Evolutionary conservation across 208 protist species (phyloP).

Genomic region (Acanthamoeba triangularis): DNA sequence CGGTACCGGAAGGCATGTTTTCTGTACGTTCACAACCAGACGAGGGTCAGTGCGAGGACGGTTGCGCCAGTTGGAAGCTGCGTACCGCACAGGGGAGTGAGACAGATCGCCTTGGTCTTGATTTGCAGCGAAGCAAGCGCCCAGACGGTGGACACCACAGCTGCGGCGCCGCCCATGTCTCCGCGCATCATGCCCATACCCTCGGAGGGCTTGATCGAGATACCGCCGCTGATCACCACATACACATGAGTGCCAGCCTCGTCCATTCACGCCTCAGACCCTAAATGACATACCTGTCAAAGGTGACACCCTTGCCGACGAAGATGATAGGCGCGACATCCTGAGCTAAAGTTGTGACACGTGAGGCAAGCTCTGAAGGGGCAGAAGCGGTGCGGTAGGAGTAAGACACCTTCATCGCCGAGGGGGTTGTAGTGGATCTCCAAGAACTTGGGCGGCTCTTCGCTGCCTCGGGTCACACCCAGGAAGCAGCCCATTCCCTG

Average conservation of each 20-base stretch:
- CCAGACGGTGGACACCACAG: conserved; percentile 76
- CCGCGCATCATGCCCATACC: conserved; percentile 89
- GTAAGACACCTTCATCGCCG: background rate
- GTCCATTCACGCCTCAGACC: no score
- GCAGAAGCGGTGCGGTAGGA: background rate
- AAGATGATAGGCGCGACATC: conserved; percentile 77
- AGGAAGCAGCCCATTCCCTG: conserved; percentile 89
- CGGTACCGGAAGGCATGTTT: conserved; percentile 87
- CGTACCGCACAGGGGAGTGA: conserved; percentile 82
- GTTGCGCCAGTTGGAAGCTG: background rate
- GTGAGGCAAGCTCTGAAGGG: background rate
- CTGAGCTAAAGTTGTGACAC: background rate
- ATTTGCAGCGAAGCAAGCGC: conserved; percentile 74
- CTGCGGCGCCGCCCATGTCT: conserved; percentile 89
- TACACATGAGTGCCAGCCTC: background rate
- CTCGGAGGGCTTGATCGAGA: conserved; percentile 87
- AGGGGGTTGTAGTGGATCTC: conserved; percentile 78
- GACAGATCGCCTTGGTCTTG: conserved; percentile 76
- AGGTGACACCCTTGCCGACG: conserved; percentile 89
- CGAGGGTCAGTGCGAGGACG: background rate
- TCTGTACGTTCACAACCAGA: conserved; percentile 72
- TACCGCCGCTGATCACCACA: conserved; percentile 74
- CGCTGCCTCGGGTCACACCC: conserved; percentile 81
- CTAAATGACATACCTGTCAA: conserved; percentile 81
- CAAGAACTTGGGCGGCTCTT: conserved; percentile 80